A percentile compares a stretch with the other conserved stretches of the same genome.
These are phyloP conservation scores for Rhizopogon sp. DNA, from an alignment of 768 basidiomycete species.

Conservation along the genomic window DNA sequence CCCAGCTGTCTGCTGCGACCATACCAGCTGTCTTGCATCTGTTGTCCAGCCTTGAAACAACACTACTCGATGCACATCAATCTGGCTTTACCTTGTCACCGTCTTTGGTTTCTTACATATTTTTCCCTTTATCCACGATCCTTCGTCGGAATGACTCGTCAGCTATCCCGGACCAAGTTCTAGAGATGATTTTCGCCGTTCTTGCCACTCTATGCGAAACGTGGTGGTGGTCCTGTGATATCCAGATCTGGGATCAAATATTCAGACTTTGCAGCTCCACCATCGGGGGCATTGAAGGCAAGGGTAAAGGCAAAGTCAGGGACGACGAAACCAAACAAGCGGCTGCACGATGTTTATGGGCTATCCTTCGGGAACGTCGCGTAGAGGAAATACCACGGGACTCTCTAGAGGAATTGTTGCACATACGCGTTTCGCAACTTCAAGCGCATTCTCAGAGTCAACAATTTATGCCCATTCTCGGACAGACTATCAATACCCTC, in stretches of 20 bases:
- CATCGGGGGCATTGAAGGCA: constrained; percentile 59
- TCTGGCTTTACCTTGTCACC: constrained; percentile 39
- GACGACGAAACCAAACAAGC: constrained; percentile 83
- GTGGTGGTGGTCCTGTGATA: constrained; percentile 87
- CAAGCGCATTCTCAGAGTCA: constrained; percentile 33
- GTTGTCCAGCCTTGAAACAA: constrained; percentile 47
- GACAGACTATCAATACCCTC: constrained; percentile 77
- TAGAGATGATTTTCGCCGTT: constrained; percentile 66
- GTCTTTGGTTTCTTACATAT: constrained; percentile 74
- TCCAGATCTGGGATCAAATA: constrained; percentile 76
- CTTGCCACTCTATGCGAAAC: constrained; percentile 55
- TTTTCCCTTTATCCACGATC: constrained; percentile 84
- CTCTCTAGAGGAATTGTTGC: constrained; percentile 7
- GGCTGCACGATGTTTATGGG: constrained; percentile 59
- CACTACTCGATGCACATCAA: constrained; percentile 39
- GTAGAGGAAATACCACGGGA: constrained; percentile 36
- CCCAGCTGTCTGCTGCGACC: constrained; percentile 54
- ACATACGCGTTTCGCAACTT: constrained; percentile 35
- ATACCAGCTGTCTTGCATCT: constrained; percentile 43
- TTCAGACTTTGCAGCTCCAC: constrained; percentile 72
- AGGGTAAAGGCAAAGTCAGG: constrained; percentile 60
- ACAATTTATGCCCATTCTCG: constrained; percentile 71
- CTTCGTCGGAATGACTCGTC: constrained; percentile 69
- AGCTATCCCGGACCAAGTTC: constrained; percentile 70
- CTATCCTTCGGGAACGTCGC: constrained; percentile 53